Evolutionary conservation across 2,329 filamentous ascomycete species (phyloP).

Genomic region (Fusarium gaditjirri): DNA sequence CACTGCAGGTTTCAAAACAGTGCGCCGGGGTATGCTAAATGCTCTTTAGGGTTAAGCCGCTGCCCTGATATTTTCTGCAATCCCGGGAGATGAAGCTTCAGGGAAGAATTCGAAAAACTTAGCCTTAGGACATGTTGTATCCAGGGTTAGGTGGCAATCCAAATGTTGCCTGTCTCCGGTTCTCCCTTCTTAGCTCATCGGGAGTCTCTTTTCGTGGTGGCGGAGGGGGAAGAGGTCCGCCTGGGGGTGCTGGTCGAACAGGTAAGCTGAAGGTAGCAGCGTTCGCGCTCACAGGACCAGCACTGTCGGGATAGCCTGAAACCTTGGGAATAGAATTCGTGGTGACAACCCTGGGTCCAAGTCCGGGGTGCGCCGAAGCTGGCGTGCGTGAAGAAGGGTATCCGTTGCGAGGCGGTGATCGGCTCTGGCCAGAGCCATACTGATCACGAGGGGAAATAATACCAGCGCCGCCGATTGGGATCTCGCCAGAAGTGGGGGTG

Average conservation of each 20-base stretch:
- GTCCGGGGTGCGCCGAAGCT: conserved; percentile 58
- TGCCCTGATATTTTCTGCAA: conserved; percentile 35
- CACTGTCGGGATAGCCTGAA: conserved; percentile 51
- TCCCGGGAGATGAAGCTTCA: conserved; percentile 26
- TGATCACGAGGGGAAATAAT: conserved; percentile 66
- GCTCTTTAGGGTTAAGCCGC: conserved; percentile 36
- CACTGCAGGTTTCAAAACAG: conserved; percentile 43
- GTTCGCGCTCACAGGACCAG: conserved; percentile 56
- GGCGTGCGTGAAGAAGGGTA: conserved; percentile 57
- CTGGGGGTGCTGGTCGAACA: conserved; percentile 70
- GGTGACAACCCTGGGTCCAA: conserved; percentile 63
- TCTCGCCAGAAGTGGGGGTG: conserved; percentile 78
- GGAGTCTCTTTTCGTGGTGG: conserved; percentile 67
- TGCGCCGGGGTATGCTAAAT: conserved; percentile 51
- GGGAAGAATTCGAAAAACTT: conserved; percentile 1
- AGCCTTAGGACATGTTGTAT: conserved; percentile 47
- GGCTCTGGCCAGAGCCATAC: conserved; percentile 56
- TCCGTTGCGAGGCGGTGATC: conserved; percentile 64
- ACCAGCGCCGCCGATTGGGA: conserved; percentile 69
- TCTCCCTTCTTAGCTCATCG: conserved; percentile 64
- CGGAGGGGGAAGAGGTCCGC: conserved; percentile 68
- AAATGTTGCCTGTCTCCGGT: conserved; percentile 64
- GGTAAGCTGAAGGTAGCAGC: conserved; percentile 70
- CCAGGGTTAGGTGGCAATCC: conserved; percentile 58
- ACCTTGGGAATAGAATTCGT: conserved; percentile 65